Evolutionary conservation across 352 stramenopile genomes (phyloP).

Genomic region (Globisporangium spinosum): DNA sequence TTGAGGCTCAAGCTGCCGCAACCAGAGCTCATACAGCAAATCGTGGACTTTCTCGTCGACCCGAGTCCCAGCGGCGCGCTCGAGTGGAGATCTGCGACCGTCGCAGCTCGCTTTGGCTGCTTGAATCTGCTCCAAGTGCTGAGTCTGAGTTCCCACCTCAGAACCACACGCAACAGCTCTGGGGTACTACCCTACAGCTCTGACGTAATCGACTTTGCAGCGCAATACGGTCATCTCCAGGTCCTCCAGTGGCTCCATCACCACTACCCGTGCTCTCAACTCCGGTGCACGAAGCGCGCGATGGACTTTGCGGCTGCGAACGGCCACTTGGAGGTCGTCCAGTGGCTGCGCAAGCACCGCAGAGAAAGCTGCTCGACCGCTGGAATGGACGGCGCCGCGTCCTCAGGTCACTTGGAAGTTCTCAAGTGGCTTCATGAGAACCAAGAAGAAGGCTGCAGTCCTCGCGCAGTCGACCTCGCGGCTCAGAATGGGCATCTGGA

Average conservation of each 20-base stretch:
- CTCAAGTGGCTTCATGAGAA: neutral
- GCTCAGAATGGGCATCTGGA: neutral
- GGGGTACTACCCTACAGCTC: neutral
- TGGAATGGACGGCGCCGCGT: neutral
- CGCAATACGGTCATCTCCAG: conserved; percentile 1
- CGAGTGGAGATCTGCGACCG: conserved; percentile 2
- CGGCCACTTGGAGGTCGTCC: neutral
- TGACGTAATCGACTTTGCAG: neutral
- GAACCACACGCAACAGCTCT: neutral
- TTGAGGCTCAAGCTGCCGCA: neutral
- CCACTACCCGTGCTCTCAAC: neutral
- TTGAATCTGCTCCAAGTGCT: neutral
- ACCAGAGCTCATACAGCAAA: neutral
- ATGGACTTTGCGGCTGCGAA: conserved; percentile 5
- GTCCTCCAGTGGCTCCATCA: conserved; percentile 5
- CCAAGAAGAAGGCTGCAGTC: neutral
- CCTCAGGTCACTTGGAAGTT: neutral
- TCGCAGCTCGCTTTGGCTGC: neutral
- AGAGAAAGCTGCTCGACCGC: neutral
- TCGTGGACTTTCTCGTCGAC: conserved; percentile 2
- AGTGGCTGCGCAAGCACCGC: neutral
- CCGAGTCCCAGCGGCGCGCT: neutral
- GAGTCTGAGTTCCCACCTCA: neutral
- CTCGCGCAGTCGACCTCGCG: neutral
- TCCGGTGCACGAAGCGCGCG: neutral